Base-by-base conservation (phyloP, 805 yeast species). In the Yarrowia alimentaria region DNA sequence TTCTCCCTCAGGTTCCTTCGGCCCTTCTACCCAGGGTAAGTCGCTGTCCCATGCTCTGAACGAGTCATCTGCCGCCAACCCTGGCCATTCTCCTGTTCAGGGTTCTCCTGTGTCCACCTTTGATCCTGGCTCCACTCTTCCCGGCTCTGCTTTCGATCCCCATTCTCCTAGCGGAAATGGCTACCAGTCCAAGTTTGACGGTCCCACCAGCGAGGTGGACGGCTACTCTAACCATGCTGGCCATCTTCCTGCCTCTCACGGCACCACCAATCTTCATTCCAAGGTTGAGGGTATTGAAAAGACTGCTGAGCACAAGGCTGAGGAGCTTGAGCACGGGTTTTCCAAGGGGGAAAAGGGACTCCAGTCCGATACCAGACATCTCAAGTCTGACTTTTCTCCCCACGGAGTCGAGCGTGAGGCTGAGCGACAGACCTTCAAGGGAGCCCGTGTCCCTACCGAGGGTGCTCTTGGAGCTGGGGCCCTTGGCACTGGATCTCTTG, bases 261-360 rank as follows among this genome's bases (percentile, higher is more conserved):
- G 30, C 6, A 24, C 43, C 30, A 21, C 16, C 43, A 37, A 37
- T 16, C 30, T 37, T 14, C 43, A 37, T 16, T 37, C 43, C 43
- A 37, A 37, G 43, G 43, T 37, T 3, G 43, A 37, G 43, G 43
- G 43, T n/a, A 12, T 37, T 20, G 43, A 37, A 21, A 37, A 24
- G 30, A 24, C 21, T 16, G 43, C 43, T 12, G 43, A 37, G 43
- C 14, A 12, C 5, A 17, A 37, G 30, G 29, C 14, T 8, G 43
- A 37, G 42, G 19, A 16, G 20, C 21, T 37, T 9, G 43, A 37
- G 30, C 43, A 24, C 9, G 40, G 40, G 1, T 20, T 32, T 13
- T 5, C 16, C 5, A 12, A n/a, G 5, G 14, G 21, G 1, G 14
- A 12, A 4, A 14, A 18, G 5, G 38, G 38, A 20, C 38, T 33